A percentile compares a stretch with the other conserved stretches of the same genome.
phyloP scores from a whole-genome alignment of 768 basidiomycete species.

The Lactarius pseudohatsudake region DNA sequence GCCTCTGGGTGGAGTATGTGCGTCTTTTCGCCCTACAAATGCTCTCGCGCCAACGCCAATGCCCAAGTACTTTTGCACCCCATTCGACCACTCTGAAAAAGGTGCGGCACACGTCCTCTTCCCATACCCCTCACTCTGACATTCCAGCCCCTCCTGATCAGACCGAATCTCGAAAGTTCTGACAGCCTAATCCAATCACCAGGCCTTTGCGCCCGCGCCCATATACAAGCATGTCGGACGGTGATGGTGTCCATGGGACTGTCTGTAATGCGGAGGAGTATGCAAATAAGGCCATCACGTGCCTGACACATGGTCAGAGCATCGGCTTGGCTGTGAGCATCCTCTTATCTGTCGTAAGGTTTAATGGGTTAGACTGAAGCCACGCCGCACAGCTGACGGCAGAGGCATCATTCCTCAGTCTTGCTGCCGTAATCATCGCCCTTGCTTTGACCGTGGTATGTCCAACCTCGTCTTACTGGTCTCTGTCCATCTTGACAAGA shows the following conservation, averaged over 20 bases:
- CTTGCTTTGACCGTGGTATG: conserved; percentile 22
- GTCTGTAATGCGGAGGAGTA: conserved; percentile 17
- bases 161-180: neutral
- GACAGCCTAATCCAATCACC: neutral
- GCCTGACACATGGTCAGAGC: conserved; percentile 38
- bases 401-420: conserved; percentile 34
- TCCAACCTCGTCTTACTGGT: neutral
- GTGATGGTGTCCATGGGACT: neutral
- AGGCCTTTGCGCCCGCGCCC: neutral
- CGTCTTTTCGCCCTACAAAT: too few relatives aligned
- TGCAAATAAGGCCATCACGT: conserved; percentile 10
- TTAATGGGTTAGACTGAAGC: neutral
- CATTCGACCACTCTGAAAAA: too few relatives aligned
- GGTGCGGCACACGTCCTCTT: neutral
- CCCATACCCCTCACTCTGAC: neutral
- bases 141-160: neutral
- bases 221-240: neutral
- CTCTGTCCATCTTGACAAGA: neutral
- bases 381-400: conserved; percentile 35
- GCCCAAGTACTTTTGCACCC: too few relatives aligned
- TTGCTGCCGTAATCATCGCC: neutral
- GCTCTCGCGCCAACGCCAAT: too few relatives aligned
- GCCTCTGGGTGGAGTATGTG: too few relatives aligned
- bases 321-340: conserved; percentile 40
- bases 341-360: neutral